Evolutionary conservation across 768 basidiomycete genomes (phyloP).

Genomic region (Lactarius sanguifluus): DNA sequence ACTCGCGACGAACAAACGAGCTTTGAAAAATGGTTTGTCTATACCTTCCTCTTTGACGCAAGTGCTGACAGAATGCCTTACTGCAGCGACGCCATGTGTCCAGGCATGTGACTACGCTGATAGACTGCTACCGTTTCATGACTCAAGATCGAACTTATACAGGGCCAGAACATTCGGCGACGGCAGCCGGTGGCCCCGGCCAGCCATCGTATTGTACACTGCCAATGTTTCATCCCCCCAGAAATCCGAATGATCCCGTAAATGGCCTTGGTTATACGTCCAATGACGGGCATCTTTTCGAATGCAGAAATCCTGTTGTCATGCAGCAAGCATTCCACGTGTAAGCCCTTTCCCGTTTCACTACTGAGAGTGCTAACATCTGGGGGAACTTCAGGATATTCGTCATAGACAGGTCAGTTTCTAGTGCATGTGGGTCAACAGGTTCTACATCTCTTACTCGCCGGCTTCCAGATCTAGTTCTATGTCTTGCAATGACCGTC

Average conservation of each 20-base stretch:
- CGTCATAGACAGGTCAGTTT: neutral
- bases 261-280: conserved; percentile 48
- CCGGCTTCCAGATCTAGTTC: conserved; percentile 48
- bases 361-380: neutral
- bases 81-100: conserved; percentile 50
- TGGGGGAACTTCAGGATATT: neutral
- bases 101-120: conserved; percentile 36
- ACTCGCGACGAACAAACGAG: conserved; percentile 34
- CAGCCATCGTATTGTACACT: conserved; percentile 54
- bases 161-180: conserved; percentile 52
- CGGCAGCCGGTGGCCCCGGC: conserved; percentile 33
- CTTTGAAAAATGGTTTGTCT: conserved; percentile 52
- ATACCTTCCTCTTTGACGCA: neutral
- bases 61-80: neutral
- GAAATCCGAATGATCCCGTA: conserved; percentile 34
- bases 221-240: conserved; percentile 50
- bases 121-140: neutral
- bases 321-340: conserved; percentile 35
- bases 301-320: conserved; percentile 52
- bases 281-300: conserved; percentile 51
- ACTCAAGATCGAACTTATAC: neutral
- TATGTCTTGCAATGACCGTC: conserved; percentile 44
- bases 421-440: neutral
- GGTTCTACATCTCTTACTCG: neutral
- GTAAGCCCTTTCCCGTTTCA: neutral